Evolutionary conservation across 345 rosid species (phyloP).

Genomic region (Brassica cretica): DNA sequence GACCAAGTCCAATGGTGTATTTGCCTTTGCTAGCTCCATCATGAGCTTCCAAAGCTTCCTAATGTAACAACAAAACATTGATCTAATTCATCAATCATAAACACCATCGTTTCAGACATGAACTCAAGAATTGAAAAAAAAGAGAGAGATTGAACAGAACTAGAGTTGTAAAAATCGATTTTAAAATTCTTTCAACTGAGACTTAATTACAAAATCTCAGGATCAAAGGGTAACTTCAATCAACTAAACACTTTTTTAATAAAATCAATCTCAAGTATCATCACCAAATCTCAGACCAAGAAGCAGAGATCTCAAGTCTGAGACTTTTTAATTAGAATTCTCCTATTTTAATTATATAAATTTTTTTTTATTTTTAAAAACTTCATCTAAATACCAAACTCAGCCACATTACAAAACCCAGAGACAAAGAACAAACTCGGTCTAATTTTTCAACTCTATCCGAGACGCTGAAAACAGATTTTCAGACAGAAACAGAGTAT

Average conservation of each 20-base stretch:
- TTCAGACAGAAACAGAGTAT: conserved; percentile 4
- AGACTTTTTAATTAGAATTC: not conserved
- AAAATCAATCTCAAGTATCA: not conserved
- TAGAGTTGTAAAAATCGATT: not conserved
- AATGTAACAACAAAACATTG: conserved; percentile 8
- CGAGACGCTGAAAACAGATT: not conserved
- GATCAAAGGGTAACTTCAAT: not conserved
- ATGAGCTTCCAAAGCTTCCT: conserved; percentile 94
- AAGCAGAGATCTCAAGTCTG: conserved; percentile 17
- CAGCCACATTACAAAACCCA: conserved; percentile 27
- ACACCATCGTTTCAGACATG: not conserved
- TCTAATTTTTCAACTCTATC: not conserved
- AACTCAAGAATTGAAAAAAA: conserved; percentile 4
- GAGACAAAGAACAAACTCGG: conserved; percentile 2
- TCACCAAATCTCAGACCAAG: conserved; percentile 8
- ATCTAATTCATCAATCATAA: not conserved
- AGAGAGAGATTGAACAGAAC: not conserved
- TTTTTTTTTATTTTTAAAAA: too few relatives aligned
- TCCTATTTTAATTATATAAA: not conserved
- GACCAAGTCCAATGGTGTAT: conserved; percentile 98
- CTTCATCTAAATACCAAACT: conserved; percentile 13
- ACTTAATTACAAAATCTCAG: conserved; percentile 5
- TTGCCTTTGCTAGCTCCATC: conserved; percentile 98
- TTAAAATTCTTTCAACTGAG: not conserved
- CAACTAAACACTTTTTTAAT: not conserved